phyloP scores from a whole-genome alignment of 1,284 basidiomycete species.

The Tilletia setariae region DNA sequence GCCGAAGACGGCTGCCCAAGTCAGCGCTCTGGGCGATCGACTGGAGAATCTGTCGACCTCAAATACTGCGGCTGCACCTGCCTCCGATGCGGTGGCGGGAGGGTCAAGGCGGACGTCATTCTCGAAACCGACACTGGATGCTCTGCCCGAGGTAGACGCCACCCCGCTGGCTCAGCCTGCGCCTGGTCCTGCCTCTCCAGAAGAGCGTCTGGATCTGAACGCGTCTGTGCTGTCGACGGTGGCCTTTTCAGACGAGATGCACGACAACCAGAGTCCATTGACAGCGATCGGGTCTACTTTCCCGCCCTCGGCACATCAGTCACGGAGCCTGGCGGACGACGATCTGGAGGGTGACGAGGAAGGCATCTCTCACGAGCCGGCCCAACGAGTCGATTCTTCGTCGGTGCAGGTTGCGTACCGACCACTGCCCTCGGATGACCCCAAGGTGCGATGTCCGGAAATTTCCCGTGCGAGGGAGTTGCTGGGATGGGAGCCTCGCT shows the following conservation, averaged over 20 bases:
- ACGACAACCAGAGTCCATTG: too few species aligned
- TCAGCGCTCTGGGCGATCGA: neutral
- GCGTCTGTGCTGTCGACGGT: slow-evolving; percentile 54
- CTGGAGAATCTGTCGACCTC: neutral
- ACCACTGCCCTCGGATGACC: slow-evolving; percentile 67
- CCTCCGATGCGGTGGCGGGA: too few species aligned
- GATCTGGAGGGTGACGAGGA: too few species aligned
- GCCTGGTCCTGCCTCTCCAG: neutral
- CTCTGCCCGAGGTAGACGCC: neutral
- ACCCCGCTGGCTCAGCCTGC: slow-evolving; percentile 2
- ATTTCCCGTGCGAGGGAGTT: slow-evolving; percentile 80
- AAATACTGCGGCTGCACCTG: too few species aligned
- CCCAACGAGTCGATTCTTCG: neutral
- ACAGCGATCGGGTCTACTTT: neutral
- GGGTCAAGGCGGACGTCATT: too few species aligned
- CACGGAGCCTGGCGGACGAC: too few species aligned
- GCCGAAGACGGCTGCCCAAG: neutral
- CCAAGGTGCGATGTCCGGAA: slow-evolving; percentile 86
- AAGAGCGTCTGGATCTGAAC: neutral
- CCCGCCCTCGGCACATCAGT: neutral
- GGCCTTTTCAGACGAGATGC: neutral
- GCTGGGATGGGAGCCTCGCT: slow-evolving; percentile 89
- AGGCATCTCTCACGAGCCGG: too few species aligned
- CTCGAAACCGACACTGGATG: neutral
- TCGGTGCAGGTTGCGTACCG: slow-evolving; percentile 44